phyloP scores from a whole-genome alignment of 306 rosid genomes.

The Elaeagnus macrophylla region DNA sequence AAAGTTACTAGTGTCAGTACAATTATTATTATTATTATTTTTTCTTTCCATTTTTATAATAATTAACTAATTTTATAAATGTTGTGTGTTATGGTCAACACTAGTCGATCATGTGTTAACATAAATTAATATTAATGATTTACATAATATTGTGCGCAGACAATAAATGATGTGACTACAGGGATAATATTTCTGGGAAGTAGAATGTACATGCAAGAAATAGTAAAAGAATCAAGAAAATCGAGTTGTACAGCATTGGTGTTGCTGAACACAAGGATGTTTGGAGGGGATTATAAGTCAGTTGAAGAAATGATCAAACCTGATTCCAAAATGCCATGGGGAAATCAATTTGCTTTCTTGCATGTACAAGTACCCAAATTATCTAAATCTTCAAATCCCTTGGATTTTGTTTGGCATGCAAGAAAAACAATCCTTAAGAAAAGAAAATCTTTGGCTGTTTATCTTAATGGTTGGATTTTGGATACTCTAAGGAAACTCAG shows the following conservation, averaged over 20 bases:
- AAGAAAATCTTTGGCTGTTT: constrained; percentile 34
- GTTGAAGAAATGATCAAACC: constrained; percentile 38
- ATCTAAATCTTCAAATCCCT: constrained; percentile 26
- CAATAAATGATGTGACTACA: constrained; percentile 40
- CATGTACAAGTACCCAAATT: constrained; percentile 41
- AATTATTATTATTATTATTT: too few relatives aligned
- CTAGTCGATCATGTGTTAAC: too few relatives aligned
- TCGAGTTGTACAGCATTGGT: constrained; percentile 41
- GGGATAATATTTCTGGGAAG: constrained; percentile 39
- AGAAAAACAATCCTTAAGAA: constrained; percentile 34
- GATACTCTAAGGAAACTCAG: constrained; percentile 34
- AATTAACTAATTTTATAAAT: too few relatives aligned
- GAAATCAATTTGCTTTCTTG: constrained; percentile 40
- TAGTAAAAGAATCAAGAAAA: constrained; percentile 24
- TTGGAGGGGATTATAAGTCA: constrained; percentile 34
- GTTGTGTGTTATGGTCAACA: too few relatives aligned
- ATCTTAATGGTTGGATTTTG: constrained; percentile 26
- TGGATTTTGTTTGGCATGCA: constrained; percentile 34
- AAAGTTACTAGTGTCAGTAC: constrained; percentile 14
- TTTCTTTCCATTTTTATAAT: neutral
- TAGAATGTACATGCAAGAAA: constrained; percentile 44
- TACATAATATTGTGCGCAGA: constrained; percentile 17
- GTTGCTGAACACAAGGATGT: constrained; percentile 45
- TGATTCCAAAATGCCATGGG: constrained; percentile 25
- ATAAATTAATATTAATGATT: too few relatives aligned